Base-by-base conservation (phyloP, 345 rosid species). In the Linum lewisii region DNA sequence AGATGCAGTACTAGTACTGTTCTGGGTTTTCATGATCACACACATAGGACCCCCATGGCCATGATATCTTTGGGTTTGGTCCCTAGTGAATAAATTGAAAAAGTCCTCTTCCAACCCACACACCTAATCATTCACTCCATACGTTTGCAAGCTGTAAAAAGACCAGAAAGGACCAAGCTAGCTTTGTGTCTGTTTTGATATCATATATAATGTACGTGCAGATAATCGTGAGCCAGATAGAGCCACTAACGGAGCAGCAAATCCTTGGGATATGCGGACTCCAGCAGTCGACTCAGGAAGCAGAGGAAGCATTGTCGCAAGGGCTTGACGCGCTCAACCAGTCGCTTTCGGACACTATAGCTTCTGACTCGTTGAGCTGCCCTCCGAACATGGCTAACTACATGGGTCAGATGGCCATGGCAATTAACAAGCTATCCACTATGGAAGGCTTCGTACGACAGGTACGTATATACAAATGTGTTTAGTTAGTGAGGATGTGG, bases 361-460 rank as follows among this genome's bases (percentile, higher is more conserved):
- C 96, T 51, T 84, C 97, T 0, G 97, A 90, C 45, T 82, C 97
- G 7, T 71, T 94, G 58, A 84, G 83, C 66, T 77, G 74, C 57
- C 83, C 97, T 62, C 85, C 86, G 20, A 85, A 85, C 77, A 78
- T 90, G 87, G 77, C 84, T 23, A 94, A 84, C 77, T 90, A 84
- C 80, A 94, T 94, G 97, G 84, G 88, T 53, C 97, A 90, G 51
- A 94, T 94, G 99, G 88, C 97, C 52, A 34, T 80, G 1, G 99
- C 97, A 73, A 87, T 94, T 76, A 94, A 75, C 82, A 94, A 94
- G 80, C 97, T 94, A 69, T 85, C 97, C 24, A 66, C 92, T 15
- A 76, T 87, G 18, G 95, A 94, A 76, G 86, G 85, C 42, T 87
- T 90, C 52, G 96, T 94, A 60, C 82, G 90, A 70, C 97, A 94